phyloP scores from a whole-genome alignment of 495 filamentous ascomycete species.

The Penicillium cinerascens region DNA sequence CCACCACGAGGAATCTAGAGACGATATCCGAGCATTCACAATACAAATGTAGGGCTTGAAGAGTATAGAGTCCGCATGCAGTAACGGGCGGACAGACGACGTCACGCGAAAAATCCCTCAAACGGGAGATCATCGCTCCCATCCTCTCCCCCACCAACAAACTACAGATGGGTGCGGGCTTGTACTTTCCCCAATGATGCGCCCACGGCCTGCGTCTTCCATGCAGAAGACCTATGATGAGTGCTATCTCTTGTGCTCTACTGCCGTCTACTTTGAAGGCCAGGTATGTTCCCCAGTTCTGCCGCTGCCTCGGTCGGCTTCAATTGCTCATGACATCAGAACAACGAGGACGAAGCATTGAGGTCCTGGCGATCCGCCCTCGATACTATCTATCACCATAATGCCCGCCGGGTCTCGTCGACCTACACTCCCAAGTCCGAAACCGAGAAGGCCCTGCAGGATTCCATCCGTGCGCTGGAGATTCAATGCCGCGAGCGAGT shows the following conservation, averaged over 20 bases:
- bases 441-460: slow-evolving; percentile 78
- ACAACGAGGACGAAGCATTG: slow-evolving; percentile 88
- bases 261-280: slow-evolving; percentile 90
- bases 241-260: slow-evolving; percentile 88
- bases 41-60: neutral
- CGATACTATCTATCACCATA: slow-evolving; percentile 85
- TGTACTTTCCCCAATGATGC: slow-evolving; percentile 60
- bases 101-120: slow-evolving; percentile 41
- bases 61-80: slow-evolving; percentile 18
- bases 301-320: neutral
- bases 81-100: slow-evolving; percentile 35
- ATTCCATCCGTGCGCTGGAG: slow-evolving; percentile 78
- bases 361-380: slow-evolving; percentile 89
- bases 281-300: slow-evolving; percentile 55
- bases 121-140: slow-evolving; percentile 22
- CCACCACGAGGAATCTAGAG: slow-evolving; percentile 24
- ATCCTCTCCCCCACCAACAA: slow-evolving; percentile 17
- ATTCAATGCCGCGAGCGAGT: slow-evolving; percentile 92
- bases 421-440: slow-evolving; percentile 72
- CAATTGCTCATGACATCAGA: slow-evolving; percentile 49
- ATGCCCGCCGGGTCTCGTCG: slow-evolving; percentile 67
- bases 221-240: slow-evolving; percentile 98
- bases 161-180: slow-evolving; percentile 29
- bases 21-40: slow-evolving; percentile 16
- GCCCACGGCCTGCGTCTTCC: slow-evolving; percentile 70